Conservation (phyloP, 306 rosid species). For the Prunus salicina region DNA sequence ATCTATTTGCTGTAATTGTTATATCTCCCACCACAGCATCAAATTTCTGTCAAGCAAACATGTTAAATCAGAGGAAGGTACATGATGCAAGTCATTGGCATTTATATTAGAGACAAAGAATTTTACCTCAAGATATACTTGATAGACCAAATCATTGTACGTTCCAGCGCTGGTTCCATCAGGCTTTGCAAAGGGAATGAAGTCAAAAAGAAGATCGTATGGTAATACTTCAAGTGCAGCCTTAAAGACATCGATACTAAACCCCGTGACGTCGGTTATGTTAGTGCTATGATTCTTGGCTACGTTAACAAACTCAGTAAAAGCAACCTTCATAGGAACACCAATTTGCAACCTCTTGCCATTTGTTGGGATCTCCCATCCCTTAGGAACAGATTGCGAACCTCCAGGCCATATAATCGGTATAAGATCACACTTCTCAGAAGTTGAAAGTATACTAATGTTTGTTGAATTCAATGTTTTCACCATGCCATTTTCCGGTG, state of each 20-base stretch:
- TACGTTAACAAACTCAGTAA: conserved; percentile 18
- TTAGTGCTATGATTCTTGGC: conserved; percentile 7
- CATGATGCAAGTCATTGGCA: not conserved
- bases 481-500: conserved; percentile 11
- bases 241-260: conserved; percentile 36
- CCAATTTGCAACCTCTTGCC: conserved; percentile 29
- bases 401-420: conserved; percentile 45
- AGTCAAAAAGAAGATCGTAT: conserved; percentile 21
- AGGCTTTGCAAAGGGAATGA: conserved; percentile 28
- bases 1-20: conserved; percentile 48
- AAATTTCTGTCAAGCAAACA: conserved; percentile 21
- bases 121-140: conserved; percentile 29
- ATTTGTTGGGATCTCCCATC: conserved; percentile 33
- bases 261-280: conserved; percentile 3
- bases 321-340: conserved; percentile 30
- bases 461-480: not conserved
- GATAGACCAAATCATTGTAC: conserved; percentile 29
- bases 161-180: conserved; percentile 14
- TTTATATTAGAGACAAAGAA: not conserved
- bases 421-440: conserved; percentile 1
- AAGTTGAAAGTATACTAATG: not conserved
- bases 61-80: not conserved
- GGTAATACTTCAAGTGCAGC: conserved; percentile 30
- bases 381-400: conserved; percentile 21
- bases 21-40: conserved; percentile 54